Percentiles rank a stretch among this genome's conserved stretches.
These are phyloP conservation scores for Bolboschoenus planiculmis DNA, from an alignment of 176 grass and related monocot genomes.

Conservation along the genomic window DNA sequence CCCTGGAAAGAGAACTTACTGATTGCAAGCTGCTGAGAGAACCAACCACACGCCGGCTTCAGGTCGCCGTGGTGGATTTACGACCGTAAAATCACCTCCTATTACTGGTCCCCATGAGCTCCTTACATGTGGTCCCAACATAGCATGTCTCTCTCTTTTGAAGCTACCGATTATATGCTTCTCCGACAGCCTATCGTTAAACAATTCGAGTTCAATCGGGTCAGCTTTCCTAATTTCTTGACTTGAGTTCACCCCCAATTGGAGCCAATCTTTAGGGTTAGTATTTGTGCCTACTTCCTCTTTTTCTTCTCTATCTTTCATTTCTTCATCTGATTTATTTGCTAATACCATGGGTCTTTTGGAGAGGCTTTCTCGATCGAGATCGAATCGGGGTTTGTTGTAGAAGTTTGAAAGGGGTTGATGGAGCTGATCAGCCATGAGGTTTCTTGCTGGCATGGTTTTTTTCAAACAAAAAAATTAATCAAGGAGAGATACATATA, in stretches of 20 bases:
- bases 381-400: background rate
- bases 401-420: conserved; percentile 15
- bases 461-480: background rate
- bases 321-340: conserved; percentile 2
- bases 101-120: conserved; percentile 13
- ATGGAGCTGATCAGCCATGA: conserved; percentile 25
- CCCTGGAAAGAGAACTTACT: conserved; percentile 39
- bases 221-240: background rate
- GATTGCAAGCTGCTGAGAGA: conserved; percentile 56
- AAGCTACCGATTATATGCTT: background rate
- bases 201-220: conserved; percentile 29
- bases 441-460: conserved; percentile 59
- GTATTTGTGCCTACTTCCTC: conserved; percentile 21
- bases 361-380: background rate
- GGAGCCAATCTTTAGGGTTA: conserved; percentile 57
- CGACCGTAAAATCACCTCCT: conserved; percentile 40
- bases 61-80: conserved; percentile 43
- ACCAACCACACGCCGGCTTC: conserved; percentile 65
- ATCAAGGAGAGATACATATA: background rate
- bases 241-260: conserved; percentile 33
- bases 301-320: conserved; percentile 6
- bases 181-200: conserved; percentile 13
- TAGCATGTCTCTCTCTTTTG: conserved; percentile 1
- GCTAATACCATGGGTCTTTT: conserved; percentile 32
- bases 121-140: background rate